Conservation (phyloP, 2,329 filamentous ascomycete species). For the Chaetoscypha palmicola region DNA sequence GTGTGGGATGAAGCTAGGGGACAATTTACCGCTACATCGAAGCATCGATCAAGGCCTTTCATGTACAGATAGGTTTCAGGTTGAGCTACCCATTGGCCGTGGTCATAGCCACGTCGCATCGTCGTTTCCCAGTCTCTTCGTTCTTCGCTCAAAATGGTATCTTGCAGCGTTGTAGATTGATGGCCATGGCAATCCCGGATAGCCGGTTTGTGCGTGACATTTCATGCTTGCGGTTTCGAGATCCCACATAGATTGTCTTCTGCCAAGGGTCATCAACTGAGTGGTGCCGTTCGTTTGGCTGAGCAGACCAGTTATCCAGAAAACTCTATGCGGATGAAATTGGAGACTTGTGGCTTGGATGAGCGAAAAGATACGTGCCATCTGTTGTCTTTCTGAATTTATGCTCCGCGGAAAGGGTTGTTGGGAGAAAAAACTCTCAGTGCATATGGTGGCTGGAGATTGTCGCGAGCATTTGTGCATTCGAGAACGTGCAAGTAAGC, state of each 20-base stretch:
- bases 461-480: background rate
- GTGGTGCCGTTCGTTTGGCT: background rate
- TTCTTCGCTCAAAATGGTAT: background rate
- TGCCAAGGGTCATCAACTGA: background rate
- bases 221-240: background rate
- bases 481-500: too few relatives aligned
- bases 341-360: background rate
- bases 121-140: background rate
- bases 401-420: background rate
- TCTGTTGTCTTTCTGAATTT: background rate
- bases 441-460: background rate
- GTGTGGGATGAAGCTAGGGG: too few relatives aligned
- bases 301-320: background rate
- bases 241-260: background rate
- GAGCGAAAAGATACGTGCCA: background rate
- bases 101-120: background rate
- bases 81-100: background rate
- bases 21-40: background rate
- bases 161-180: background rate
- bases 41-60: background rate
- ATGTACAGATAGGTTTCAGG: background rate
- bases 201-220: background rate
- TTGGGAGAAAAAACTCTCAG: background rate
- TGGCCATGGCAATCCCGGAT: background rate
- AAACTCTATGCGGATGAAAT: background rate